Evolutionary conservation across 2,329 filamentous ascomycete species (phyloP).

Genomic region (Colletotrichum sp.): DNA sequence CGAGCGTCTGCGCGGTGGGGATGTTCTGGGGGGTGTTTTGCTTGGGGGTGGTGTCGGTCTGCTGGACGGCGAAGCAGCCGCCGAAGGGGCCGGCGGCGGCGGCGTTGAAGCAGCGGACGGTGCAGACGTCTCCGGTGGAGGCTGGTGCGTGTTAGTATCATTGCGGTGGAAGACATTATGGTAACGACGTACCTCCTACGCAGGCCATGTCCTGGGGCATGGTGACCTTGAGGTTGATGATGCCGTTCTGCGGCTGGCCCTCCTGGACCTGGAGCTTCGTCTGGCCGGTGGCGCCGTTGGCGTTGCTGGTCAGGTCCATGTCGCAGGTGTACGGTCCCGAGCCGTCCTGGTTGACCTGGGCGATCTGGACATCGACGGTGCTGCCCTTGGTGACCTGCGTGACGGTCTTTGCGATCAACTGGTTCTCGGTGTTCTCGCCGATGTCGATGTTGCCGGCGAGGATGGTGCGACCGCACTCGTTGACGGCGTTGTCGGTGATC

Average conservation of each 20-base stretch:
- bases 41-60: constrained; percentile 48
- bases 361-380: constrained; percentile 51
- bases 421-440: constrained; percentile 58
- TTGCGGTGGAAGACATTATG: no score
- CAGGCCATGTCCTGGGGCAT: constrained; percentile 57
- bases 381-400: constrained; percentile 55
- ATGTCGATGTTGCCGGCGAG: constrained; percentile 67
- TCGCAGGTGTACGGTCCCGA: constrained; percentile 61
- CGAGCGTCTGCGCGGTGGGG: constrained; percentile 47
- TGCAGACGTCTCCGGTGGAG: constrained; percentile 64
- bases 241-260: constrained; percentile 57
- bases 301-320: constrained; percentile 53
- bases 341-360: constrained; percentile 59
- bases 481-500: constrained; percentile 56
- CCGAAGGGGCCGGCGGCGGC: constrained; percentile 61
- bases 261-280: constrained; percentile 56
- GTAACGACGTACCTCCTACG: constrained; percentile 45
- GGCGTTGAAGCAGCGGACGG: constrained; percentile 65
- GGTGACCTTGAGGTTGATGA: constrained; percentile 61
- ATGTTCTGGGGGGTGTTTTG: constrained; percentile 51
- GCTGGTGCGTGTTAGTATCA: constrained; percentile 30
- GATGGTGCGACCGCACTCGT: constrained; percentile 68
- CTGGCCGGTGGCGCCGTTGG: constrained; percentile 47
- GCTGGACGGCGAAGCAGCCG: constrained; percentile 63
- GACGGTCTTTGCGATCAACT: constrained; percentile 48